These are phyloP conservation scores for Beauveria bassiana DNA, from an alignment of 2,329 filamentous ascomycete species.

Conservation along the genomic window DNA sequence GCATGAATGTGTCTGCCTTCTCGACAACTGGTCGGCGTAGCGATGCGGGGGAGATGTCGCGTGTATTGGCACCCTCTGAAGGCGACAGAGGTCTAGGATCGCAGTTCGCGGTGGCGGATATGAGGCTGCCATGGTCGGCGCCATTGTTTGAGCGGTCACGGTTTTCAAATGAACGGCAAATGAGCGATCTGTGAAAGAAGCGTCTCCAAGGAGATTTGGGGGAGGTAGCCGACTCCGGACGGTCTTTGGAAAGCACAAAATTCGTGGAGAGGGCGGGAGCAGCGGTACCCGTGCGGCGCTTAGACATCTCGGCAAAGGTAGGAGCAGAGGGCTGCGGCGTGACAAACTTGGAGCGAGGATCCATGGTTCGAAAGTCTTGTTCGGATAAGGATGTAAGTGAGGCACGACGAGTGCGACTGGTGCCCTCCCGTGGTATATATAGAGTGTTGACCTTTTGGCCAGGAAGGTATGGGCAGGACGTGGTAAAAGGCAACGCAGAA, in stretches of 20 bases:
- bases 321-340: slow-evolving; percentile 49
- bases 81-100: slow-evolving; percentile 15
- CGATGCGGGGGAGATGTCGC: slow-evolving; percentile 50
- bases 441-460: slow-evolving; percentile 83
- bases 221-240: slow-evolving; percentile 27
- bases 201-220: slow-evolving; percentile 36
- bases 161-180: not conserved
- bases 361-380: slow-evolving; percentile 63
- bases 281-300: slow-evolving; percentile 24
- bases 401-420: slow-evolving; percentile 51
- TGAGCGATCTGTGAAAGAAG: slow-evolving; percentile 21
- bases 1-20: not conserved
- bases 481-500: slow-evolving; percentile 63
- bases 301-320: slow-evolving; percentile 17
- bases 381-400: slow-evolving; percentile 55
- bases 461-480: slow-evolving; percentile 74
- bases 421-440: slow-evolving; percentile 65
- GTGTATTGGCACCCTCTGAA: slow-evolving; percentile 31
- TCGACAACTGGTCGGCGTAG: slow-evolving; percentile 35
- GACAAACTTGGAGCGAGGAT: slow-evolving; percentile 68
- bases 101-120: slow-evolving; percentile 19
- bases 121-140: slow-evolving; percentile 23
- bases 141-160: not conserved
- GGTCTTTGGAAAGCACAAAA: slow-evolving; percentile 28
- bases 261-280: slow-evolving; percentile 31